These are phyloP conservation scores for Zygoascus flipseniorum DNA, from an alignment of 805 yeast species.

Conservation along the genomic window DNA sequence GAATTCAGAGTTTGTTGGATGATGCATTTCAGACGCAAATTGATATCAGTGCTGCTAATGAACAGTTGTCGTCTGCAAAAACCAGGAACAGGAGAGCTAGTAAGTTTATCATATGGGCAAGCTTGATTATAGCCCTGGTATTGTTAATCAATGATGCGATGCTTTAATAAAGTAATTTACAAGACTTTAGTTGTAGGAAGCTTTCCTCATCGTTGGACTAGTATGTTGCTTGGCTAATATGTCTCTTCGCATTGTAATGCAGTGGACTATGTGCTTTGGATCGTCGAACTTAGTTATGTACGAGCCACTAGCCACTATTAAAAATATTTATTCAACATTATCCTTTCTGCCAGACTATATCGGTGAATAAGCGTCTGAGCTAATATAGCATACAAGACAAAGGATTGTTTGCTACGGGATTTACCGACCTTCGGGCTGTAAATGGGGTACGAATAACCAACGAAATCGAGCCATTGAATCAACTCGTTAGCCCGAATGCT, in stretches of 20 bases:
- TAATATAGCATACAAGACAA: too few relatives aligned
- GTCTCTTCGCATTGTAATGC: too few relatives aligned
- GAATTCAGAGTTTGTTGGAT: slow-evolving; percentile 52
- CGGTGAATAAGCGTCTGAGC: too few relatives aligned
- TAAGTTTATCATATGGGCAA: slow-evolving; percentile 44
- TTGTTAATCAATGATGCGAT: slow-evolving; percentile 36
- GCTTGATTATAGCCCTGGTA: slow-evolving; percentile 48
- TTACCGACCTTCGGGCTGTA: slow-evolving; percentile 1
- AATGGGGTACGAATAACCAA: background rate
- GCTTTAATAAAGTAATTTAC: slow-evolving; percentile 8
- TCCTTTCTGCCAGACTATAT: too few relatives aligned
- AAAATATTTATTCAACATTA: too few relatives aligned
- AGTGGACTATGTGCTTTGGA: too few relatives aligned
- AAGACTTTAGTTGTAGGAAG: too few relatives aligned
- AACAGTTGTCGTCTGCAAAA: slow-evolving; percentile 59
- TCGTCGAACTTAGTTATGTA: too few relatives aligned
- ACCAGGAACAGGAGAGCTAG: slow-evolving; percentile 55
- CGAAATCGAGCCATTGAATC: background rate
- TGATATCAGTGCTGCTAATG: slow-evolving; percentile 65
- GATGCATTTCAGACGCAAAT: slow-evolving; percentile 58
- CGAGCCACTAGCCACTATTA: too few relatives aligned
- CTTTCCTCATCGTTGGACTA: too few relatives aligned
- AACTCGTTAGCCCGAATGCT: slow-evolving; percentile 1
- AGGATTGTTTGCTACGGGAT: too few relatives aligned
- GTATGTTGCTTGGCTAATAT: too few relatives aligned